Evolutionary conservation across 2,329 filamentous ascomycete genomes (phyloP).

Genomic region (Cladosporium cucumerinum): DNA sequence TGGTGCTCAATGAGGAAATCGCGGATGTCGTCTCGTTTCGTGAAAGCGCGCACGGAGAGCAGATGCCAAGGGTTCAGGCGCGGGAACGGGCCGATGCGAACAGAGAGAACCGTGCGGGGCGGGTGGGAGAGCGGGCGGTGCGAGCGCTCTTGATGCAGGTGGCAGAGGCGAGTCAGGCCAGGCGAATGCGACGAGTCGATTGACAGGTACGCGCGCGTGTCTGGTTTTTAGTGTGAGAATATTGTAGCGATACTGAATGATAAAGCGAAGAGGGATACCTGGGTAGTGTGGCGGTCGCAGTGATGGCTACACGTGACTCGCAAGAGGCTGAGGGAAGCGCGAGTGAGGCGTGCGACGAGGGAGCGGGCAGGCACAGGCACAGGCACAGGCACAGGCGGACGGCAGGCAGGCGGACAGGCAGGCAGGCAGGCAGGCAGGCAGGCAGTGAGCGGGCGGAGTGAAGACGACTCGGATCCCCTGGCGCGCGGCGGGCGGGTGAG

Average conservation of each 20-base stretch:
- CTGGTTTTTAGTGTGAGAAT: background rate
- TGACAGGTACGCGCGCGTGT: background rate
- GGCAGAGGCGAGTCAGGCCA: background rate
- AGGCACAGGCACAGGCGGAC: background rate
- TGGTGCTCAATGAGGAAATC: slow-evolving; percentile 3
- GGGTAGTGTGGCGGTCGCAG: background rate
- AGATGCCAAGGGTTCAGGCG: slow-evolving; percentile 2
- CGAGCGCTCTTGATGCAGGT: background rate
- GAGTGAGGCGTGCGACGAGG: background rate
- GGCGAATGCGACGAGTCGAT: background rate
- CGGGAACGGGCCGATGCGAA: background rate
- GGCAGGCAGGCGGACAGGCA: background rate
- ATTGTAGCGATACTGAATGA: background rate
- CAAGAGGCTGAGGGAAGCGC: background rate
- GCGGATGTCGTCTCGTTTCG: background rate
- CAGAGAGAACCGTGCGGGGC: background rate
- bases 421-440: background rate
- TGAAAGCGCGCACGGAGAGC: background rate
- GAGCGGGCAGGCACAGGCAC: background rate
- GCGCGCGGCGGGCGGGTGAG: background rate
- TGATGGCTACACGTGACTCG: background rate
- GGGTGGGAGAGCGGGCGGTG: background rate
- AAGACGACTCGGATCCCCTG: background rate
- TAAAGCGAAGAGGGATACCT: background rate
- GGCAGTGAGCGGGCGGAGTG: background rate